Conservation (phyloP, 2,329 filamentous ascomycete species). For the Teratosphaeria pseudoeucalypti region DNA sequence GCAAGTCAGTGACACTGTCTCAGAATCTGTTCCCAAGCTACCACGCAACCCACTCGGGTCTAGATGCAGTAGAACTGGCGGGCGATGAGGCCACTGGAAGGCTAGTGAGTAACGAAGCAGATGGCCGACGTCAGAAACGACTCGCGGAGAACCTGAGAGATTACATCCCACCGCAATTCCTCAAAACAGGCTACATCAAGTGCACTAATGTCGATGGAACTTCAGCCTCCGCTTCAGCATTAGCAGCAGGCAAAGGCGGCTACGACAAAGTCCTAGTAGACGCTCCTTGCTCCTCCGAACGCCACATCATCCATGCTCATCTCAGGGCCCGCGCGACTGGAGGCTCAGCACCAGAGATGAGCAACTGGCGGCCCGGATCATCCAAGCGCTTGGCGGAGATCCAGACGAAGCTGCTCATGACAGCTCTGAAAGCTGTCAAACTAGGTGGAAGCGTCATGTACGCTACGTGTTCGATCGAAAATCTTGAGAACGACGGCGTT, state of each 20-base stretch:
- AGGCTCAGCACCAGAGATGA: slow-evolving; percentile 27
- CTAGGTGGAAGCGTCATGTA: slow-evolving; percentile 30
- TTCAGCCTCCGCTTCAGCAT: not conserved
- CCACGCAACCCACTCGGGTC: slow-evolving; percentile 1
- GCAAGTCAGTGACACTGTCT: slow-evolving; percentile 26
- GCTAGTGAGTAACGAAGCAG: slow-evolving; percentile 7
- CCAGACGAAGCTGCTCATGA: slow-evolving; percentile 27
- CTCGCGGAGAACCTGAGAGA: slow-evolving; percentile 6
- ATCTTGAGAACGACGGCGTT: slow-evolving; percentile 33
- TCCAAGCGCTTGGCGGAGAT: slow-evolving; percentile 28
- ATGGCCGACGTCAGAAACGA: slow-evolving; percentile 7
- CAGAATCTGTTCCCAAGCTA: slow-evolving; percentile 22
- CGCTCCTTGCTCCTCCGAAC: slow-evolving; percentile 32
- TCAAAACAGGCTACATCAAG: slow-evolving; percentile 1
- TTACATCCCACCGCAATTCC: slow-evolving; percentile 5
- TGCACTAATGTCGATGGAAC: slow-evolving; percentile 3
- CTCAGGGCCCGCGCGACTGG: slow-evolving; percentile 21
- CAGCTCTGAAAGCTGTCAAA: slow-evolving; percentile 26
- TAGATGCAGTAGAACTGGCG: not conserved
- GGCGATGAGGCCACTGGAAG: not conserved
- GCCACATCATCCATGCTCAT: slow-evolving; percentile 31
- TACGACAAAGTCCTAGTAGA: slow-evolving; percentile 34
- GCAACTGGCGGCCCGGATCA: slow-evolving; percentile 27
- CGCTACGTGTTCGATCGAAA: slow-evolving; percentile 32
- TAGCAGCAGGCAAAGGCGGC: slow-evolving; percentile 8